Evolutionary conservation across 192 early-diverging fungal species (phyloP).

Genomic region (Phycomyces blakesleeanus): DNA sequence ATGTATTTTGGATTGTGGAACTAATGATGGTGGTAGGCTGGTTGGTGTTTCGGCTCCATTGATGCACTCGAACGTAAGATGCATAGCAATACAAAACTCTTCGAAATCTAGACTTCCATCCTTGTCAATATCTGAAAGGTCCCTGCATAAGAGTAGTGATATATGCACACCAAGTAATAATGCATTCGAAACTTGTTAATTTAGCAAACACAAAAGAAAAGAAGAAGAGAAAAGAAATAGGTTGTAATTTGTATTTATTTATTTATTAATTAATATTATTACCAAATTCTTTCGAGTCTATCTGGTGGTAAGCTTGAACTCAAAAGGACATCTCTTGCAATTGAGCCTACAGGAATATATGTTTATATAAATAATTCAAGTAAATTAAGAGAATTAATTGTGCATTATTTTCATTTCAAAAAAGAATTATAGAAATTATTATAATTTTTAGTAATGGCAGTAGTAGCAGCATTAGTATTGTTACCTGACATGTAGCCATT

Average conservation of each 20-base stretch:
- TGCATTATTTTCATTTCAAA: no score
- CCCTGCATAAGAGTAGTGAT: no score
- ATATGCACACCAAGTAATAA: no score
- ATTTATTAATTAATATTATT: no score
- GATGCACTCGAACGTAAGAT: conserved; percentile 72
- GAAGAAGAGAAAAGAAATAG: no score
- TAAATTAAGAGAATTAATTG: no score
- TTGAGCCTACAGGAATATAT: conserved; percentile 23
- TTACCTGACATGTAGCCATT: conserved; percentile 53
- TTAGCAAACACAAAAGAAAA: neutral
- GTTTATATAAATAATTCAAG: neutral
- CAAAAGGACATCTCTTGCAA: conserved; percentile 37
- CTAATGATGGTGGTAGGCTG: conserved; percentile 58
- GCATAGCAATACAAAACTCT: conserved; percentile 78
- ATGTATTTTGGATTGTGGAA: conserved; percentile 63
- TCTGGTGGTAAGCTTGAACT: conserved; percentile 36
- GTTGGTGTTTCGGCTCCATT: conserved; percentile 53
- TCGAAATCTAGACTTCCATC: conserved; percentile 81
- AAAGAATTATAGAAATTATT: no score
- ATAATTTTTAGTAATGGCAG: no score
- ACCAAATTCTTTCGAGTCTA: conserved; percentile 44
- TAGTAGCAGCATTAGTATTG: no score
- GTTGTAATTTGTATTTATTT: no score
- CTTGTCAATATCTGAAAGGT: conserved; percentile 82
- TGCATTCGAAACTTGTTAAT: neutral